Conservation (phyloP, 495 filamentous ascomycete species). For the Letharia lupina region DNA sequence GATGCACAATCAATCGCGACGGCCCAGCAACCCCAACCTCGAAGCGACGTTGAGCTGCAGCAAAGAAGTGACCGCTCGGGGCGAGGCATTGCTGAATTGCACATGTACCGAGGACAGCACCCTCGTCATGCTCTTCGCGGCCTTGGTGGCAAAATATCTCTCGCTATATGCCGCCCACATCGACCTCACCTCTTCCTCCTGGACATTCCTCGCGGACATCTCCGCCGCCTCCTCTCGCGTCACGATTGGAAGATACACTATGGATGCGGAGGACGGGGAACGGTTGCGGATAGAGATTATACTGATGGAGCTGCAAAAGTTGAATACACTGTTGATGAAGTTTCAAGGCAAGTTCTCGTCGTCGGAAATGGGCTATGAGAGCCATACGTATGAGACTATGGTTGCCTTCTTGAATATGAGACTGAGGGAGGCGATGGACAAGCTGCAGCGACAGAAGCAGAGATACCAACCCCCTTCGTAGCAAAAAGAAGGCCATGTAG, state of each 20-base stretch:
- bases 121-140: conserved; percentile 15
- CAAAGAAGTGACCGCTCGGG: conserved; percentile 6
- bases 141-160: conserved; percentile 14
- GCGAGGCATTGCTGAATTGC: conserved; percentile 10
- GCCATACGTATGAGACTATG: conserved; percentile 6
- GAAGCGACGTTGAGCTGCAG: conserved; percentile 11
- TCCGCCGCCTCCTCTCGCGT: not conserved
- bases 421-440: conserved; percentile 4
- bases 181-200: not conserved
- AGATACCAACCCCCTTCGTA: not conserved
- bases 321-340: conserved; percentile 3
- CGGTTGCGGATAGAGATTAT: conserved; percentile 9
- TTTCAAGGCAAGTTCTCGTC: not conserved
- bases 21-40: conserved; percentile 1
- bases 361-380: not conserved
- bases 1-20: not conserved
- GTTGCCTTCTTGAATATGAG: conserved; percentile 1
- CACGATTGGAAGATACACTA: conserved; percentile 10
- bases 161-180: conserved; percentile 1
- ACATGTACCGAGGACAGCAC: conserved; percentile 10
- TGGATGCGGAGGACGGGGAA: conserved; percentile 7
- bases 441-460: conserved; percentile 9
- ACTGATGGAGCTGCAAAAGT: conserved; percentile 6
- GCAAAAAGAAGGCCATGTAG: too few species aligned
- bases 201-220: not conserved